A percentile compares a stretch with the other conserved stretches of the same genome.
Conservation (phyloP, 2,329 filamentous ascomycete genomes). For the Colletotrichum viniferum region DNA sequence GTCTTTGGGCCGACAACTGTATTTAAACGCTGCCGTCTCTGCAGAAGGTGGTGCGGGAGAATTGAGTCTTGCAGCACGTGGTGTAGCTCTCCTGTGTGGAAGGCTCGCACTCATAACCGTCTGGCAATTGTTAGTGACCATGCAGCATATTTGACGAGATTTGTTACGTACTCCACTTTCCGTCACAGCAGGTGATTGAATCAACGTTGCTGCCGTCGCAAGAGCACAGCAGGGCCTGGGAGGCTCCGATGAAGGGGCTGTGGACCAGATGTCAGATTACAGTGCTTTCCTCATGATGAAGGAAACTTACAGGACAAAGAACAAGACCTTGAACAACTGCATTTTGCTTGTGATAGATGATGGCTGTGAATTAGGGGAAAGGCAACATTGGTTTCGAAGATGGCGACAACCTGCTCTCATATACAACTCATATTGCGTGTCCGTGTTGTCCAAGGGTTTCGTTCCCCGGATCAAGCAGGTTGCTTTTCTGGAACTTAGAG, state of each 20-base stretch:
- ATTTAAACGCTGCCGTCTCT: background rate
- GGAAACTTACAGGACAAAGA: background rate
- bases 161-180: background rate
- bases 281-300: background rate
- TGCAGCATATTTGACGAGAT: background rate
- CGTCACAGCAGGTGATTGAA: background rate
- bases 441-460: background rate
- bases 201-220: background rate
- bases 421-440: background rate
- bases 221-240: background rate
- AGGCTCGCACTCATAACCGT: background rate
- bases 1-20: background rate
- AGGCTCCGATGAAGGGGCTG: background rate
- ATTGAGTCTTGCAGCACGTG: background rate
- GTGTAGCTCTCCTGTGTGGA: background rate
- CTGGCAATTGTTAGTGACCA: background rate
- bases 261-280: background rate
- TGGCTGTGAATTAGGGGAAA: background rate
- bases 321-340: background rate
- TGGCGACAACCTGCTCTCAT: background rate
- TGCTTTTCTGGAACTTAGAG: background rate
- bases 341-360: background rate
- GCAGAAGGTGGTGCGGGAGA: background rate
- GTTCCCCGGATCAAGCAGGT: background rate
- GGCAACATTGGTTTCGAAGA: background rate